Evolutionary conservation across 2,329 filamentous ascomycete genomes (phyloP), one percentile per base, ranked within the genome.

Genomic region (Fusarium palustre): DNA sequence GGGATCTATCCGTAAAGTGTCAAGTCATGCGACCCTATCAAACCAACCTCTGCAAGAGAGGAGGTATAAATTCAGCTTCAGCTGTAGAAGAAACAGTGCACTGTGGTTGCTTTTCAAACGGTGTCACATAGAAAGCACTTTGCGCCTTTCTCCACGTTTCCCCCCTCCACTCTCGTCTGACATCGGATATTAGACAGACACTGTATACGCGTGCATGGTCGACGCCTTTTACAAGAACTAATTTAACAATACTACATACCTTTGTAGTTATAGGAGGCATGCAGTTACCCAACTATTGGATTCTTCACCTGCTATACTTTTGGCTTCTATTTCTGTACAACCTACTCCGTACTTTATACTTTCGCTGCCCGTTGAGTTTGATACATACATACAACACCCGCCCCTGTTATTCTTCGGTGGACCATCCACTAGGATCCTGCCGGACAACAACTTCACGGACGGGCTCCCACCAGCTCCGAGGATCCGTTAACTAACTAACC

Each of bases 11-110:
- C 28, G 28, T 11, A 42, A 43, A 31, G 24, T 16, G 45, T 31
- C 43, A 68, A 59, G 66, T 69, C 67, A 69, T 69, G 67, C 67
- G 67, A 69, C 66, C 54, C 48, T 12, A 38, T 10, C 33, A 16
- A 31, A 41, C 45, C 53, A 63, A 49, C 61, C 59, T 52, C 47
- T 57, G 34, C 24, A 39, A 31, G 22, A 54, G 46, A 33, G 31
- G 46, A 49, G 33, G 48, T n/a, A 67, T n/a, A n/a, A n/a, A 30
- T 30, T 30, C 28, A 30, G 28, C 10, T 50, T 66, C 66, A 67
- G 66, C 49, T 69, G 30, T 36, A 18, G 6, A 46, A 52, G 36
- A 39, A 22, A 69, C 66, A 67, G 67, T 69, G 66, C 42, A 53
- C 18, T 13, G 5, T n/a, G 18, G 13, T 24, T 7, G 2, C 33